Percentiles rank a stretch among this genome's conserved stretches.
Evolutionary conservation across 306 rosid species (phyloP).

Genomic region (Citrullus amarus): DNA sequence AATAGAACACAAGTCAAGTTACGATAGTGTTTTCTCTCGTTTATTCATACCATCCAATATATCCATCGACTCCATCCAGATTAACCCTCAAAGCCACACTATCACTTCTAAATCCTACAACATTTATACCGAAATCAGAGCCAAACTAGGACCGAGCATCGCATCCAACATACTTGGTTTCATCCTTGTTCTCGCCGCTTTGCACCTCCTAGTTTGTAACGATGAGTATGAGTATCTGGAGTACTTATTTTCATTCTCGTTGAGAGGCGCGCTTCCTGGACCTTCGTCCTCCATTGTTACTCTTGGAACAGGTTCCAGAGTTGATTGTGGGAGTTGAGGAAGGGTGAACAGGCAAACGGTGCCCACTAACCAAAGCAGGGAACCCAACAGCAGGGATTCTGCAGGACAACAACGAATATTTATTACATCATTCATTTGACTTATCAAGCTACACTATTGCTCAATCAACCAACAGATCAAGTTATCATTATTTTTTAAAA

Average conservation of each 20-base stretch:
- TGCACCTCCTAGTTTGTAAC: conserved; percentile 50
- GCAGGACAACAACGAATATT: conserved; percentile 19
- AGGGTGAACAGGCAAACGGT: conserved; percentile 51
- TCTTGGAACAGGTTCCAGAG: conserved; percentile 23
- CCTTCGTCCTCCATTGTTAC: conserved; percentile 26
- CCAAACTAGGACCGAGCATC: background rate
- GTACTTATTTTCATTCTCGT: conserved; percentile 32
- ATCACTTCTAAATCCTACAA: background rate
- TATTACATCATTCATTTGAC: conserved; percentile 3
- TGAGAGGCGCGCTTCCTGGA: conserved; percentile 38
- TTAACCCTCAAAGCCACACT: background rate
- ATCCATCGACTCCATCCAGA: background rate
- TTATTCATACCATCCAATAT: background rate
- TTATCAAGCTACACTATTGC: background rate
- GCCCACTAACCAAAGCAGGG: conserved; percentile 97
- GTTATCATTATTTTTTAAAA: background rate
- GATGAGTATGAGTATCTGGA: conserved; percentile 8
- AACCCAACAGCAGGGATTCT: conserved; percentile 99
- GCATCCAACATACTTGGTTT: conserved; percentile 19
- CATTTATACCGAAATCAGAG: background rate
- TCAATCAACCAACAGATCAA: background rate
- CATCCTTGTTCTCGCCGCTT: conserved; percentile 62
- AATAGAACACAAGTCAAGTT: background rate
- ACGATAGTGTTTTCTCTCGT: background rate
- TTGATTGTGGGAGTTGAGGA: conserved; percentile 24